phyloP scores from a whole-genome alignment of 2,329 filamentous ascomycete genomes.

The Taxawa tesnikishii region DNA sequence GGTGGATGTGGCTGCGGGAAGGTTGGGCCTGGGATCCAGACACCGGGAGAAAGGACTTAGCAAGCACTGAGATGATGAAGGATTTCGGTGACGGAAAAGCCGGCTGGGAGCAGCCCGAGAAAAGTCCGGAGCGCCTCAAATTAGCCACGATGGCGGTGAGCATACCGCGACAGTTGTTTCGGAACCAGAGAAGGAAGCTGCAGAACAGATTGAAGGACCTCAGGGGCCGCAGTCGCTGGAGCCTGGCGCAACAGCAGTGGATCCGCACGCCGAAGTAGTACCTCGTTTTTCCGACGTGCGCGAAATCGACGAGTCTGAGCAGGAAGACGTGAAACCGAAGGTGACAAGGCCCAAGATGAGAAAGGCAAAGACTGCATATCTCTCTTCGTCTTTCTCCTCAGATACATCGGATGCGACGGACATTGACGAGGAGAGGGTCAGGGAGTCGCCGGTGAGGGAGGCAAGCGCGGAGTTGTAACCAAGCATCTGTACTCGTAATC shows the following conservation, averaged over 20 bases:
- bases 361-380: too few relatives aligned
- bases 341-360: too few relatives aligned
- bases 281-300: not conserved
- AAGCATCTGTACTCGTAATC: too few relatives aligned
- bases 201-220: conserved; percentile 1
- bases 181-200: not conserved
- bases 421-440: too few relatives aligned
- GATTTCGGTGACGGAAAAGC: conserved; percentile 48
- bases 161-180: not conserved
- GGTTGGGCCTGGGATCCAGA: conserved; percentile 69
- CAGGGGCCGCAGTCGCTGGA: conserved; percentile 1
- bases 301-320: not conserved
- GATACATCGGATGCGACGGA: too few relatives aligned
- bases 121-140: too few relatives aligned
- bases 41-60: conserved; percentile 50
- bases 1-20: conserved; percentile 87
- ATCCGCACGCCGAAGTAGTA: not conserved
- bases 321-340: too few relatives aligned
- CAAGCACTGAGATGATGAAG: conserved; percentile 40
- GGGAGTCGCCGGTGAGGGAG: too few relatives aligned
- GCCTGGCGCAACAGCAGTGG: conserved; percentile 2
- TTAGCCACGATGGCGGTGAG: not conserved
- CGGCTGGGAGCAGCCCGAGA: conserved; percentile 15
- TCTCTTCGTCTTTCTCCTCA: too few relatives aligned
- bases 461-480: too few relatives aligned